Evolutionary conservation across 306 rosid species (phyloP).

Genomic region (Lathyrus tuberosus): DNA sequence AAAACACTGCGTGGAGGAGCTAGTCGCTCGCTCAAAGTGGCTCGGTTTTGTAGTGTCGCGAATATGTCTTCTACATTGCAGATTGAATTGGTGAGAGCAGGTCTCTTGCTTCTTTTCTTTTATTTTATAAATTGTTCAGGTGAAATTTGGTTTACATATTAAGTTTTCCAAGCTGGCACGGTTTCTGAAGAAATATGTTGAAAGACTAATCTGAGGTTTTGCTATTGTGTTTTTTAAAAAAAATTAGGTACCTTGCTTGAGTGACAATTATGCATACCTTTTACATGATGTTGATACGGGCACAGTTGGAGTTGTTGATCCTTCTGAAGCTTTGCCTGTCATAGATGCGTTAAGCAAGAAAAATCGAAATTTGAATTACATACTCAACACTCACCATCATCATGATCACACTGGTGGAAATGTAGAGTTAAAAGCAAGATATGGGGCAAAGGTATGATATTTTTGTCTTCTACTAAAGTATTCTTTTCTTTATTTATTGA

Average conservation of each 20-base stretch:
- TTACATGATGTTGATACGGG: conserved; percentile 93
- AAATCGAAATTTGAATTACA: conserved; percentile 87
- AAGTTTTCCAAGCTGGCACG: conserved; percentile 6
- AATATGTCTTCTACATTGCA: conserved; percentile 81
- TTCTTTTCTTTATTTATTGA: background rate
- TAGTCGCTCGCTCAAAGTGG: conserved; percentile 77
- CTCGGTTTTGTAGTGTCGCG: conserved; percentile 83
- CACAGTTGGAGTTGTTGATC: conserved; percentile 95
- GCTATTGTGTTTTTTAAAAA: background rate
- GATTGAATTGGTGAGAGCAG: conserved; percentile 89
- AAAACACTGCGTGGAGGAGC: conserved; percentile 94
- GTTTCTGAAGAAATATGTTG: conserved; percentile 25
- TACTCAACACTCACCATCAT: conserved; percentile 96
- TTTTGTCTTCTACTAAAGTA: conserved; percentile 1
- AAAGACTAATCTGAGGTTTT: background rate
- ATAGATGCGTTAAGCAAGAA: conserved; percentile 80
- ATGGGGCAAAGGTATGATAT: conserved; percentile 81
- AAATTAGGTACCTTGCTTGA: conserved; percentile 83
- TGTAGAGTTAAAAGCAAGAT: conserved; percentile 82
- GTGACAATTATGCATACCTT: conserved; percentile 89
- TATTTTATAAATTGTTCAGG: background rate
- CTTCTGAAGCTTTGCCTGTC: conserved; percentile 87
- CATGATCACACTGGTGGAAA: conserved; percentile 98
- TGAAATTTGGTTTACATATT: conserved; percentile 24
- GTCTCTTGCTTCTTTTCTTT: conserved; percentile 3